These are phyloP conservation scores for Sclerotinia minor DNA, from an alignment of 2,329 filamentous ascomycete species.

Conservation along the genomic window DNA sequence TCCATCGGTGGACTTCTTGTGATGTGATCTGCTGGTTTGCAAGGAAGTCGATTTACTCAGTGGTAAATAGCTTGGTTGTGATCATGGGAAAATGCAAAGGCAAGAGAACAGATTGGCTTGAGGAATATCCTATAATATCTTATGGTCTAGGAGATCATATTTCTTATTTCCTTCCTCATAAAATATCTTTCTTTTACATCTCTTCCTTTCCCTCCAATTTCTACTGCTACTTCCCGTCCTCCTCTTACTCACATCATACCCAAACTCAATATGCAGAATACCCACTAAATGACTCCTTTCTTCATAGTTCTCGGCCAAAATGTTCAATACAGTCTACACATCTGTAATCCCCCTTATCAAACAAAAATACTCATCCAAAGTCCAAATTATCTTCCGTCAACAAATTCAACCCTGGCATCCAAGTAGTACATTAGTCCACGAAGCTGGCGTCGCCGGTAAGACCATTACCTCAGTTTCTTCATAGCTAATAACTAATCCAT, in stretches of 20 bases:
- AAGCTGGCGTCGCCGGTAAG: slow-evolving; percentile 71
- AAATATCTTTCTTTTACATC: not conserved
- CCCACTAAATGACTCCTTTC: not conserved
- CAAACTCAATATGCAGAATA: not conserved
- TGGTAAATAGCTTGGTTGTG: not conserved
- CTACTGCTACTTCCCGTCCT: not conserved
- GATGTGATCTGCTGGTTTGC: not conserved
- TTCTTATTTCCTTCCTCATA: not conserved
- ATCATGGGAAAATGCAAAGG: not conserved
- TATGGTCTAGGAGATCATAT: not conserved
- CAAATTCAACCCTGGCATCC: slow-evolving; percentile 97
- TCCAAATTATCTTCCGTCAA: slow-evolving; percentile 83
- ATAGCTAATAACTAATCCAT: not conserved
- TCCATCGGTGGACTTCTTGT: not conserved
- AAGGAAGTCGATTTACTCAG: not conserved
- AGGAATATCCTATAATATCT: not conserved
- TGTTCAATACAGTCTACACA: slow-evolving; percentile 72
- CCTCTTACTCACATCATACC: not conserved
- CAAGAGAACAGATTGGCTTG: too few species aligned
- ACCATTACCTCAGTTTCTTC: not conserved
- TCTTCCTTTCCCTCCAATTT: too few species aligned
- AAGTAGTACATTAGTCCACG: slow-evolving; percentile 75
- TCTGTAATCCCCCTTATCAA: slow-evolving; percentile 65
- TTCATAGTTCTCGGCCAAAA: slow-evolving; percentile 57
- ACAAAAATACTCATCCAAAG: slow-evolving; percentile 55